Base-by-base conservation (phyloP, 495 filamentous ascomycete species). In the Tuber calosporum region DNA sequence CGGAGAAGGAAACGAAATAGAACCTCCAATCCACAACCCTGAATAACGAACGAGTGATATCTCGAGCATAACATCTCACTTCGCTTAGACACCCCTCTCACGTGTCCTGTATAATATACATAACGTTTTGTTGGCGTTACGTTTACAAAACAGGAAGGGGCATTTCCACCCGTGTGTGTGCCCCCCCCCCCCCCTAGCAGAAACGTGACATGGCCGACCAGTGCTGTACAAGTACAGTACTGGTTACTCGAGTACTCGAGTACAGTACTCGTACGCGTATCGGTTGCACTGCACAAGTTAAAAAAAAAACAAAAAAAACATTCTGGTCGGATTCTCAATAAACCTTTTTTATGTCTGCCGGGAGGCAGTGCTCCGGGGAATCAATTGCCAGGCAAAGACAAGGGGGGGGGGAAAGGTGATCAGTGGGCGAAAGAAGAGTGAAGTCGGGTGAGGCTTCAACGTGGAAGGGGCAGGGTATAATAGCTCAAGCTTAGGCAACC, bases 151-250 rank as follows among this genome's bases (percentile, higher is more conserved):
- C 53, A 62, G 53, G 53, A 34, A 62, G 30, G 53, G 22, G 4
- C 53, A 62, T 30, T 15, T 62, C 30, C 53, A 62, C 30, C 53
- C n/a, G n/a, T n/a, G n/a, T n/a, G n/a, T n/a, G n/a, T n/a, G n/a
- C n/a, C n/a, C n/a, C n/a, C n/a, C n/a, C n/a, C n/a, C n/a, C n/a
- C n/a, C n/a, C n/a, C n/a, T n/a, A n/a, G n/a, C n/a, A 58, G 53
- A 34, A 62, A 62, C 53, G 53, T 62, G 53, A 62, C 53, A 62
- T 62, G 53, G 53, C 26, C 53, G 30, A 13, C 53, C 53, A n/a
- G 26, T 62, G n/a, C n/a, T n/a, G n/a, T n/a, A n/a, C n/a, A n/a
- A n/a, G n/a, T n/a, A n/a, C n/a, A n/a, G n/a, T n/a, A n/a, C n/a
- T n/a, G n/a, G n/a, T n/a, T n/a, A 58, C n/a, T 26, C 45, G 45